Conservation (phyloP, 441 rosid genomes). For the Biscutella laevigata region DNA sequence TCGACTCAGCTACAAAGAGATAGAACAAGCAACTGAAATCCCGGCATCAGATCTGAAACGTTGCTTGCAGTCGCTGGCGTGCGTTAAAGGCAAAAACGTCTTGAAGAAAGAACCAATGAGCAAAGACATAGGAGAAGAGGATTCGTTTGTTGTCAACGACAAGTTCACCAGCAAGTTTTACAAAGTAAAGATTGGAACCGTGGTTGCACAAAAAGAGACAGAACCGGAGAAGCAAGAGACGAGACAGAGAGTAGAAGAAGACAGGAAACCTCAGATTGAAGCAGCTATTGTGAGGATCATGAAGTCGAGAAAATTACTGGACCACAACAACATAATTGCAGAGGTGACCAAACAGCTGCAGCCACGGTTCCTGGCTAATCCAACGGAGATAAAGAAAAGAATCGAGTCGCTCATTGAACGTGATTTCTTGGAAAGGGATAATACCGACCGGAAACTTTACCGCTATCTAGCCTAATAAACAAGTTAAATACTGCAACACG, state of each 20-base stretch:
- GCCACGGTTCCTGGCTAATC: constrained; percentile 83
- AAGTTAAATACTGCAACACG: constrained; percentile 2
- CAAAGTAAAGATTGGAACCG: constrained; percentile 95
- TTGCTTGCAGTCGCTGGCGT: constrained; percentile 87
- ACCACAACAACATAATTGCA: constrained; percentile 81
- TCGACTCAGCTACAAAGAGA: constrained; percentile 77
- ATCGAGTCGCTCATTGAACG: constrained; percentile 90
- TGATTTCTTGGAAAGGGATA: constrained; percentile 95
- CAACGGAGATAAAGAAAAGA: constrained; percentile 87
- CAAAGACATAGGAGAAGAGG: constrained; percentile 85
- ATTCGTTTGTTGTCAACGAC: constrained; percentile 69
- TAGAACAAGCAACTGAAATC: constrained; percentile 83
- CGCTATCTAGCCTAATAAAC: constrained; percentile 82
- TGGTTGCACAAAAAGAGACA: constrained; percentile 89
- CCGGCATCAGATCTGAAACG: constrained; percentile 84
- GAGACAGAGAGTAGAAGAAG: constrained; percentile 93
- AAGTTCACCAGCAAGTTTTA: constrained; percentile 86
- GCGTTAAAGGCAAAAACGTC: constrained; percentile 85
- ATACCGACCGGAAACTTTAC: constrained; percentile 68
- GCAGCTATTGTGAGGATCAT: constrained; percentile 95
- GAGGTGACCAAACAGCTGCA: constrained; percentile 94
- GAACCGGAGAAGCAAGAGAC: constrained; percentile 98
- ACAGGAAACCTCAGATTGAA: constrained; percentile 94
- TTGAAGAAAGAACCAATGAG: constrained; percentile 94
- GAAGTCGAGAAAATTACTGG: constrained; percentile 86